These are phyloP conservation scores for Saraca asoca DNA, from an alignment of 331 rosid species.

Conservation along the genomic window DNA sequence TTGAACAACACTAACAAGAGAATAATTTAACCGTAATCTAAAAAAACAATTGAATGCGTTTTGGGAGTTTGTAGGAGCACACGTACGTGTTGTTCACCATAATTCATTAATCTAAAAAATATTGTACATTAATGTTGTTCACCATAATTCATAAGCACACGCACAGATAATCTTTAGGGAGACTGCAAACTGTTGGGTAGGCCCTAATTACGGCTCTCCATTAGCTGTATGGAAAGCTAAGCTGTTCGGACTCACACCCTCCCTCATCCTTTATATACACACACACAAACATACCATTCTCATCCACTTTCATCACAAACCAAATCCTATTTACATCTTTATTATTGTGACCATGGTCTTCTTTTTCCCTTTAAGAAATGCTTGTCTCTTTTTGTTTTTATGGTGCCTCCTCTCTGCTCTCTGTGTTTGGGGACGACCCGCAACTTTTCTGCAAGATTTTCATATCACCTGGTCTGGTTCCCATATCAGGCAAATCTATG, in stretches of 20 bases:
- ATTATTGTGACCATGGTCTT: constrained; percentile 32
- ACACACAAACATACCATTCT: constrained; percentile 36
- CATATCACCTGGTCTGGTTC: constrained; percentile 65
- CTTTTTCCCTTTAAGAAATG: constrained; percentile 21
- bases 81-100: not conserved
- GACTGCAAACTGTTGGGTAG: constrained; percentile 49
- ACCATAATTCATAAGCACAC: constrained; percentile 24
- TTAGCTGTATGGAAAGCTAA: constrained; percentile 84
- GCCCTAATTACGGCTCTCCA: constrained; percentile 56
- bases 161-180: constrained; percentile 38
- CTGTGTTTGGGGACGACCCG: constrained; percentile 61
- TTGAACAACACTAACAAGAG: too few relatives aligned
- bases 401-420: constrained; percentile 38
- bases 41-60: not conserved
- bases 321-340: constrained; percentile 20
- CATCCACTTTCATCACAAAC: constrained; percentile 33
- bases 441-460: constrained; percentile 72
- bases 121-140: constrained; percentile 13
- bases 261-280: not conserved
- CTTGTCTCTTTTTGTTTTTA: constrained; percentile 27
- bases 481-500: constrained; percentile 75
- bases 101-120: too few relatives aligned
- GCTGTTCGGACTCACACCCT: not conserved
- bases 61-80: constrained; percentile 20
- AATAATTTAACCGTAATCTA: too few relatives aligned